Evolutionary conservation across 2,329 filamentous ascomycete species (phyloP), one percentile per base, ranked within the genome.

Genomic region (Curvularia spicifera): DNA sequence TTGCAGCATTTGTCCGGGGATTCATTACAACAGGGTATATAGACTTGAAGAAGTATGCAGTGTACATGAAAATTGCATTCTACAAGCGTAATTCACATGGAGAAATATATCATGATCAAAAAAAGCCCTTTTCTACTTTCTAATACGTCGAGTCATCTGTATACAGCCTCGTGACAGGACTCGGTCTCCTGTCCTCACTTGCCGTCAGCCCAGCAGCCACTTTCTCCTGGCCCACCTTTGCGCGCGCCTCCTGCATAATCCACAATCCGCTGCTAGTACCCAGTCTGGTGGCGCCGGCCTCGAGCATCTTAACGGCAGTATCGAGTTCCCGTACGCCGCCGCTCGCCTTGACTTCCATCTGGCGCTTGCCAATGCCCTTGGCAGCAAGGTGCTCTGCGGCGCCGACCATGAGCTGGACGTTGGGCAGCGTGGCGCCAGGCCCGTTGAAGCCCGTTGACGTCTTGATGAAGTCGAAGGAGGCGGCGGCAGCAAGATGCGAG

Each of bases 391-490:
- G 73, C 63, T 82, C 78, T 10, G 80, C 81, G 3, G 79, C 79
- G 9, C 78, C 77, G 12, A 79, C 78, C 85, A 87, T 87, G 28
- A 85, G 69, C 48, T 78, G 73, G 24, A 88, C 83, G 65, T 85
- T 76, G 51, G 83, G 79, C 15, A 81, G 74, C 35, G 70, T 81
- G 0, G 85, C 85, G 8, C 85, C 84, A 0, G 78, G 76, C 0
- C 85, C 85, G 49, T 81, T 80, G 71, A 86, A 87, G 1, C 85
- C 85, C 1, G 85, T 87, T 29, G 80, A 83, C 0, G 85, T 87
- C 75, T 87, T 87, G 60, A 88, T 82, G 61, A 81, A 87, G 64
- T 87, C 84, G 47, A 83, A 83, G 4, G 79, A 79, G 2, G 85
- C 84, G 33, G 80, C 77, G 15, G 79, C 80, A 2, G 82, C 80